These are phyloP conservation scores for Nakazawaea pomicola DNA, from an alignment of 805 yeast genomes.

Conservation along the genomic window DNA sequence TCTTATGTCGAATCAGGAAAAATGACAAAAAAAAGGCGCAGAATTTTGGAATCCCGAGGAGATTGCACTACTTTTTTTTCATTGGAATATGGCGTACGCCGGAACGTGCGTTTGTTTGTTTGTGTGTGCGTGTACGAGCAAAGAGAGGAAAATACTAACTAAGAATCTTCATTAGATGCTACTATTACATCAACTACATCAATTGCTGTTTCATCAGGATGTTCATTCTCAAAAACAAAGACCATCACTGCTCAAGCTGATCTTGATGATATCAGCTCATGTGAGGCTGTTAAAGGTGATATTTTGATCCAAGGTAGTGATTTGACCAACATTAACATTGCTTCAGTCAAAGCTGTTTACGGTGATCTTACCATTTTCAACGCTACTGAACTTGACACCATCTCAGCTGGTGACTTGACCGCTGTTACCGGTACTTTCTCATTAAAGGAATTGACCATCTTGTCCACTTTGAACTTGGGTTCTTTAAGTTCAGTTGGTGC, in stretches of 20 bases:
- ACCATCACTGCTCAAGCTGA: conserved; percentile 81
- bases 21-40: conserved; percentile 1
- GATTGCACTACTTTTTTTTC: conserved; percentile 3
- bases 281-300: conserved; percentile 80
- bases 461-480: conserved; percentile 69
- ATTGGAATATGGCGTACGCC: no score
- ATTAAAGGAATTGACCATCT: conserved; percentile 58
- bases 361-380: conserved; percentile 70
- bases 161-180: conserved; percentile 33
- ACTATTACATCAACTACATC: conserved; percentile 48
- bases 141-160: no score
- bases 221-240: conserved; percentile 54
- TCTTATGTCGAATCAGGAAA: not conserved
- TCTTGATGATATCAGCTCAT: conserved; percentile 65
- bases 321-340: conserved; percentile 59
- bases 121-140: no score
- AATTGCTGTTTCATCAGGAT: conserved; percentile 47
- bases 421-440: conserved; percentile 68
- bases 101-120: no score
- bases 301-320: conserved; percentile 58
- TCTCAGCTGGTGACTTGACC: conserved; percentile 76
- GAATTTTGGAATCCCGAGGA: conserved; percentile 9
- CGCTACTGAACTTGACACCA: conserved; percentile 54
- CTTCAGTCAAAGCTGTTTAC: conserved; percentile 69
- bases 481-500: conserved; percentile 77